Evolutionary conservation across 208 protist genomes (phyloP).

Genomic region (Leishmania gerbilli): DNA sequence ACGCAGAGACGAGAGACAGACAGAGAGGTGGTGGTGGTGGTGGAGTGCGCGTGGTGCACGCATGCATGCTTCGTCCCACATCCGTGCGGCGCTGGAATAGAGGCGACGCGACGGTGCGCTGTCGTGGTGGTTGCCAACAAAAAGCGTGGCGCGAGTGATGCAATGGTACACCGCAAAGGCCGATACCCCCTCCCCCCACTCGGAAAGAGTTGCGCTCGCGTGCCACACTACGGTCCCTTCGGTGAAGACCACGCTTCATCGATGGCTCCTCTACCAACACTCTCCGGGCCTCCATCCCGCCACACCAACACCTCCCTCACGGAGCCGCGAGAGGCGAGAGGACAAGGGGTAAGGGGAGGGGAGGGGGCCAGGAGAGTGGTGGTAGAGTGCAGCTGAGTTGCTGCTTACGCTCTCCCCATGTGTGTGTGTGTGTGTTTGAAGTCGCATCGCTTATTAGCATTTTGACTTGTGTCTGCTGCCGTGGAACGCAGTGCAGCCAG

Average conservation of each 20-base stretch:
- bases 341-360: not conserved
- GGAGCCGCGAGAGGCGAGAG: not conserved
- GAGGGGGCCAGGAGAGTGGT: not conserved
- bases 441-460: not conserved
- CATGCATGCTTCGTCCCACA: not conserved
- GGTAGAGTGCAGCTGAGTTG: not conserved
- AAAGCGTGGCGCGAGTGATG: not conserved
- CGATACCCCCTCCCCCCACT: not conserved
- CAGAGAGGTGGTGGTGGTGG: too few relatives aligned
- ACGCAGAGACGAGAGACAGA: not conserved
- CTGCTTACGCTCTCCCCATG: not conserved
- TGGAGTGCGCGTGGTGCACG: not conserved
- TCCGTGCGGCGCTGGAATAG: not conserved
- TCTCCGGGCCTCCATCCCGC: not conserved
- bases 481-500: not conserved
- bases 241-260: not conserved
- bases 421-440: not conserved
- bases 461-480: not conserved
- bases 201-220: not conserved
- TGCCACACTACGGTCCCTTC: not conserved
- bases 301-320: not conserved
- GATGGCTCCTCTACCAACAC: not conserved
- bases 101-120: not conserved
- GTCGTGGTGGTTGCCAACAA: not conserved
- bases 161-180: not conserved